Evolutionary conservation across 306 rosid species (phyloP).

Genomic region (Lathyrus tuberosus): DNA sequence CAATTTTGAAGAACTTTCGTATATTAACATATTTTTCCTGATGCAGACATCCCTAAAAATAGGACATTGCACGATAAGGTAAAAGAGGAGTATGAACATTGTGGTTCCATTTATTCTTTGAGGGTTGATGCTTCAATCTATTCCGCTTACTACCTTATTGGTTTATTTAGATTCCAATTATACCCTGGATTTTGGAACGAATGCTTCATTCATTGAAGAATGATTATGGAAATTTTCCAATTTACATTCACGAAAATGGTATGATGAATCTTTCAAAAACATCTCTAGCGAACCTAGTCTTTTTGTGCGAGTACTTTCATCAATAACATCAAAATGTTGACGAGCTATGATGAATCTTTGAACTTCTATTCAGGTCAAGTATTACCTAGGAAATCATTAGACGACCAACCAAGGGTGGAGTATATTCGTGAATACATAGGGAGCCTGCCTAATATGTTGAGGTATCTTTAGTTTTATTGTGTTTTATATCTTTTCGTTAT

Average conservation of each 20-base stretch:
- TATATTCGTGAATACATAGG: conserved; percentile 51
- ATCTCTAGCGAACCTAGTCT: no score
- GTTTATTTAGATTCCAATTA: conserved; percentile 46
- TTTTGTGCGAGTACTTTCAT: no score
- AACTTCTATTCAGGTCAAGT: conserved; percentile 47
- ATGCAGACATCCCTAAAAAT: no score
- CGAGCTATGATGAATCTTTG: background rate
- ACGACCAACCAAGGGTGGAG: conserved; percentile 59
- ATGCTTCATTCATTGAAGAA: conserved; percentile 45
- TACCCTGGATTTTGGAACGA: conserved; percentile 41
- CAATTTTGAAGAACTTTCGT: conserved; percentile 5
- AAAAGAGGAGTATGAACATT: conserved; percentile 14
- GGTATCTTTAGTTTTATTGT: conserved; percentile 46
- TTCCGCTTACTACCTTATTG: background rate
- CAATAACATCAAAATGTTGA: no score
- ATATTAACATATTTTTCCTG: background rate
- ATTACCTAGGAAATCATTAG: conserved; percentile 48
- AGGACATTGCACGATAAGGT: conserved; percentile 35
- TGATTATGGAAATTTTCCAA: conserved; percentile 46
- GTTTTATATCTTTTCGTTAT: no score
- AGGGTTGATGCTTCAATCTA: no score
- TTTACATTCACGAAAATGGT: conserved; percentile 62
- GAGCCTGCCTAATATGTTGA: conserved; percentile 45
- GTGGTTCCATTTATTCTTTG: no score
- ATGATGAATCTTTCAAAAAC: no score